phyloP scores from a whole-genome alignment of 768 basidiomycete genomes.

The Dioszegia hungarica region DNA sequence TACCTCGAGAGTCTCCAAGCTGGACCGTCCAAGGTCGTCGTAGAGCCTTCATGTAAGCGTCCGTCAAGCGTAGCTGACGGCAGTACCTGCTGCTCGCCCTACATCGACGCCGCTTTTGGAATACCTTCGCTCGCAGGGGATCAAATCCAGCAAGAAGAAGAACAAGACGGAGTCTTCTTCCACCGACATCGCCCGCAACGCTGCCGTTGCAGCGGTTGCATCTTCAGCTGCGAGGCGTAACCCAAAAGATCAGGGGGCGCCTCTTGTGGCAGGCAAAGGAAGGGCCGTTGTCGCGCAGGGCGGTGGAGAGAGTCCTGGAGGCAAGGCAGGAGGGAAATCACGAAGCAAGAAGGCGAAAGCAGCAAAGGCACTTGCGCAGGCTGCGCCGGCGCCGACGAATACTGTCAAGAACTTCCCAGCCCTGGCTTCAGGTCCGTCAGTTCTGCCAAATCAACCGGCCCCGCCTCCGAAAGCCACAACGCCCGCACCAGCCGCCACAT shows the following conservation, averaged over 20 bases:
- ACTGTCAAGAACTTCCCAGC: conserved; percentile 6
- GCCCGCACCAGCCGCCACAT: neutral
- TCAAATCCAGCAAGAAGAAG: conserved; percentile 10
- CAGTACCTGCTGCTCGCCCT: conserved; percentile 52
- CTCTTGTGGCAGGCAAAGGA: conserved; percentile 38
- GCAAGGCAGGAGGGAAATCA: conserved; percentile 14
- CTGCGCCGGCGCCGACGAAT: neutral
- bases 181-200: conserved; percentile 16
- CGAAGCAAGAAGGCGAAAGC: conserved; percentile 9
- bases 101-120: conserved; percentile 84
- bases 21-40: conserved; percentile 57
- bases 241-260: conserved; percentile 13
- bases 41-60: conserved; percentile 45
- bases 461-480: neutral
- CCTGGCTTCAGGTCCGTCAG: neutral
- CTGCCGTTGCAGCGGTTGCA: conserved; percentile 25
- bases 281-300: conserved; percentile 17
- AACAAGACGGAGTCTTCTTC: conserved; percentile 8
- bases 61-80: neutral
- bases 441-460: neutral
- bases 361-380: neutral
- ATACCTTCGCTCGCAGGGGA: conserved; percentile 7
- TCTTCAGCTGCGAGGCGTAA: conserved; percentile 29
- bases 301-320: neutral
- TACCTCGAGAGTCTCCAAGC: conserved; percentile 71